Evolutionary conservation across 163 green algal species (phyloP), one percentile per base, ranked within the genome.

Genomic region (Coccomyxa subellipsoidea): DNA sequence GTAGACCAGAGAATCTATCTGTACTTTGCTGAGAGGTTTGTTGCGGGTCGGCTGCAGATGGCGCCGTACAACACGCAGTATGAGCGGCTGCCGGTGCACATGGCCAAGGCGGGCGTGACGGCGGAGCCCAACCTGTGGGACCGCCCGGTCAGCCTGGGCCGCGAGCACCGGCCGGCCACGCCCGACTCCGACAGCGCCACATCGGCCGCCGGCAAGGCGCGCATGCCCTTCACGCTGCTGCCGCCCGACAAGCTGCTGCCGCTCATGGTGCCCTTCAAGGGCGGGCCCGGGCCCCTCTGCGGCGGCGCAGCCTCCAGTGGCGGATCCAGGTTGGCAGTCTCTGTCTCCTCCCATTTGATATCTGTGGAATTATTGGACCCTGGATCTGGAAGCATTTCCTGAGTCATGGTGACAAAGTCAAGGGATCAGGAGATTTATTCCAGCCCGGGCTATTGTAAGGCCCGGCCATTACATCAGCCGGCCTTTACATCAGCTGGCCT

Each of bases 201-300:
- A 7, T 32, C 10, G 10, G 70, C 32, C 70, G 70, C 32, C n/a
- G 70, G 27, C 32, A n/a, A 27, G 70, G 32, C 32, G 70, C 70
- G 70, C 32, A 27, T 31, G 70, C 70, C 70, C 39, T 38, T 66
- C 38, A 73, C 54, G 38, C 83, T 97, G 84, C 88, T 97, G 86
- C 90, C 91, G 31, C 91, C 94, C 0, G 89, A 94, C 34, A 91
- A 96, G 59, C 90, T 97, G 36, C 83, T 94, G 81, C 93, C 93
- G 15, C 95, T 97, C 84, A 90, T 96, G 80, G 84, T 97, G 47
- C 95, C 95, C 31, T 98, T 98, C 86, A 82, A 87, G 38, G 92
- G 93, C 0, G 84, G 83, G 0, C 15, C 38, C 6, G 93, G 92
- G 12, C 59, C 86, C 7, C 82, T 96, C 38, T 87, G 90, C 81